phyloP scores from a whole-genome alignment of 352 stramenopile species.

The Blastocystis sp. region DNA sequence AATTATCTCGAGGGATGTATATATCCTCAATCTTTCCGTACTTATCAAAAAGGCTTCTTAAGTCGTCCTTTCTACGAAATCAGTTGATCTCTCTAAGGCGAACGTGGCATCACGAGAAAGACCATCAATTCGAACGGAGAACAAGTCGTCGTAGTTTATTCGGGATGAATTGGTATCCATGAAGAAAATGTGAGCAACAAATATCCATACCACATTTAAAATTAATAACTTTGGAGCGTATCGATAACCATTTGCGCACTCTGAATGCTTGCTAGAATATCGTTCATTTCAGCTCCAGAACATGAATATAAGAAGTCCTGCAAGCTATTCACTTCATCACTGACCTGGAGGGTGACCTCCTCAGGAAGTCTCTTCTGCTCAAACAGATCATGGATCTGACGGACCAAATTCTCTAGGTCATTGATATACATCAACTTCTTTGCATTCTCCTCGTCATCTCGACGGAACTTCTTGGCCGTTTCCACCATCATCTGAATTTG shows the following conservation, averaged over 20 bases:
- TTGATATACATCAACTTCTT: constrained; percentile 75
- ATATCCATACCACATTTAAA: neutral
- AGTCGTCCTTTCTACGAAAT: neutral
- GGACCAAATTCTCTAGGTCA: constrained; percentile 79
- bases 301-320: constrained; percentile 45
- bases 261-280: neutral
- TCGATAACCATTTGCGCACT: neutral
- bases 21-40: neutral
- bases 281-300: constrained; percentile 1
- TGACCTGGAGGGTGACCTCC: constrained; percentile 72
- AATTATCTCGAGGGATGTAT: neutral
- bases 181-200: neutral
- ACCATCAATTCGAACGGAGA: neutral
- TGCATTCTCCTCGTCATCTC: constrained; percentile 75
- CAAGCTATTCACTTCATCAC: constrained; percentile 68
- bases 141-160: neutral
- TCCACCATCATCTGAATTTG: constrained; percentile 84
- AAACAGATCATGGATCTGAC: constrained; percentile 75
- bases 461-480: constrained; percentile 82
- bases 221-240: neutral
- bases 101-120: neutral
- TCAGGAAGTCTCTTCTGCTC: constrained; percentile 74
- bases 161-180: neutral
- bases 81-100: neutral
- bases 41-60: neutral